Percentiles rank a stretch among this genome's conserved stretches.
These are phyloP conservation scores for Madurella fahalii DNA, from an alignment of 2,329 filamentous ascomycete genomes.

Conservation along the genomic window DNA sequence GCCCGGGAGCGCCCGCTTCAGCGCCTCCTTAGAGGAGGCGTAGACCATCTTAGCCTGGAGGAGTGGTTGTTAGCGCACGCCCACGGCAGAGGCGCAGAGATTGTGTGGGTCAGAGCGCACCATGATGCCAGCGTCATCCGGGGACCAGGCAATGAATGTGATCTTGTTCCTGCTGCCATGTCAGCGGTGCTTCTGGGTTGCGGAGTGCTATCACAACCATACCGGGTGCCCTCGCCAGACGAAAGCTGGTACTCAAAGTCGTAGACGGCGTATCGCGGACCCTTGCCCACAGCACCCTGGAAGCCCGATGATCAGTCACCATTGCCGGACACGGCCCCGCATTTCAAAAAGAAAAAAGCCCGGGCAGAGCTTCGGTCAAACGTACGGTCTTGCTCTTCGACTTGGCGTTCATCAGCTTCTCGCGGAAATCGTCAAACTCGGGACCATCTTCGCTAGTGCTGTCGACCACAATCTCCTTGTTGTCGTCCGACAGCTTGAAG, in stretches of 20 bases:
- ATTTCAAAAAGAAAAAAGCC: not conserved
- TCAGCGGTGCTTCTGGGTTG: not conserved
- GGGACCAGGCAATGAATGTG: slow-evolving; percentile 74
- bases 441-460: slow-evolving; percentile 57
- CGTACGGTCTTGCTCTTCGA: slow-evolving; percentile 66
- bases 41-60: slow-evolving; percentile 81
- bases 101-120: slow-evolving; percentile 44
- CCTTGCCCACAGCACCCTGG: slow-evolving; percentile 58
- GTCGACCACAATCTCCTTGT: slow-evolving; percentile 78
- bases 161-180: slow-evolving; percentile 62
- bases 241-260: slow-evolving; percentile 75
- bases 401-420: slow-evolving; percentile 70
- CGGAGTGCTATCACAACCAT: slow-evolving; percentile 29
- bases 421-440: slow-evolving; percentile 70
- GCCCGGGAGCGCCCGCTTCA: slow-evolving; percentile 75
- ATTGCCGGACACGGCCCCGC: not conserved
- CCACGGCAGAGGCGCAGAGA: no score
- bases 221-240: slow-evolving; percentile 69
- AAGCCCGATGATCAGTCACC: not conserved
- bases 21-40: slow-evolving; percentile 80
- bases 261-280: slow-evolving; percentile 77
- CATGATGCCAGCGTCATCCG: slow-evolving; percentile 75
- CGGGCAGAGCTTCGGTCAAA: slow-evolving; percentile 6
- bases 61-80: no score
- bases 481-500: slow-evolving; percentile 81